These are phyloP conservation scores for Excoecaria agallocha DNA, from an alignment of 345 rosid species.

Conservation along the genomic window DNA sequence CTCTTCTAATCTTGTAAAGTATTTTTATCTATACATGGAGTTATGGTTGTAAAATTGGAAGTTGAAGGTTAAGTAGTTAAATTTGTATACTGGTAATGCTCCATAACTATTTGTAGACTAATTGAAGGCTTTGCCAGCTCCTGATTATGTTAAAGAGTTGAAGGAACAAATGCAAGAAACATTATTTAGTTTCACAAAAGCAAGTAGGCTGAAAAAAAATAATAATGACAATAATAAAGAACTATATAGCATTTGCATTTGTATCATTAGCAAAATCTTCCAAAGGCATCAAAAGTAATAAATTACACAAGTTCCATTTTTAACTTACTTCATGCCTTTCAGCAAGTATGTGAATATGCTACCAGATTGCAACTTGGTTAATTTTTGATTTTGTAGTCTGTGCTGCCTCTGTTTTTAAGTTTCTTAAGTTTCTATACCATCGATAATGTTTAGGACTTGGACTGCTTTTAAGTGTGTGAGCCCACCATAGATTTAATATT, in stretches of 20 bases:
- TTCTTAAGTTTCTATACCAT: background rate
- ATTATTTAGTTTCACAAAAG: background rate
- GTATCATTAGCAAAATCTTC: background rate
- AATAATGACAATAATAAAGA: no score
- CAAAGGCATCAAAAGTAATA: background rate
- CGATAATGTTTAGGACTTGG: background rate
- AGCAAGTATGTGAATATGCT: background rate
- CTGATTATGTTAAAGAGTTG: constrained; percentile 33
- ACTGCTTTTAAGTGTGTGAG: background rate
- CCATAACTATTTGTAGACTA: constrained; percentile 69
- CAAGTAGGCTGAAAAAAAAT: background rate
- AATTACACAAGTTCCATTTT: background rate
- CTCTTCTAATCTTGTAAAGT: constrained; percentile 44
- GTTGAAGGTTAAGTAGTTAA: constrained; percentile 69
- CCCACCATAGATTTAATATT: background rate
- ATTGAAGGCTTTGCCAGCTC: constrained; percentile 92
- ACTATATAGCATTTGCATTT: background rate
- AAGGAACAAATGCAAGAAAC: background rate
- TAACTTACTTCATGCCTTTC: background rate
- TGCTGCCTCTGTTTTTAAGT: background rate
- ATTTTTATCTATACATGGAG: constrained; percentile 44
- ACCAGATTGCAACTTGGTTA: background rate
- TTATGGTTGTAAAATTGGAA: constrained; percentile 51
- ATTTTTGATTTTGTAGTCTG: background rate
- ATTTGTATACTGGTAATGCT: constrained; percentile 73